These are phyloP conservation scores for Chlorella sp. DNA, from an alignment of 139 green algal species.

Conservation along the genomic window DNA sequence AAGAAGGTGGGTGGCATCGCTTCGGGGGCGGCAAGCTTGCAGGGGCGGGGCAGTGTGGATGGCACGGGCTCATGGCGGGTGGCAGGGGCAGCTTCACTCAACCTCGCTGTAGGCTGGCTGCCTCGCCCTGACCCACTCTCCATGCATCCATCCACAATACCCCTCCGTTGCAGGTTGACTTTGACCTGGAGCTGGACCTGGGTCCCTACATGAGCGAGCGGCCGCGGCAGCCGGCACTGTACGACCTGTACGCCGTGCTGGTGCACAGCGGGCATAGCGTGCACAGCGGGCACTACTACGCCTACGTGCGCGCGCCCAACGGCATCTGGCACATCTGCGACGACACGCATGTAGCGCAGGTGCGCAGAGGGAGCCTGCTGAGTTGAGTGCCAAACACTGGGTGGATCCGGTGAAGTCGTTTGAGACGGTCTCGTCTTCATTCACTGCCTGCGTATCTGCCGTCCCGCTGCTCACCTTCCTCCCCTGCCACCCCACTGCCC, in stretches of 20 bases:
- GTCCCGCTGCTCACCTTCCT: too few relatives aligned
- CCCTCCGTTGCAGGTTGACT: constrained; percentile 90
- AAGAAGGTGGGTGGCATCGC: constrained; percentile 53
- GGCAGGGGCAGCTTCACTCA: too few relatives aligned
- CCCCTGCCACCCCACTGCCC: neutral
- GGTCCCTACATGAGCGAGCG: constrained; percentile 70
- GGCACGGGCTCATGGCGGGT: too few relatives aligned
- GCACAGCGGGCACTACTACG: constrained; percentile 97
- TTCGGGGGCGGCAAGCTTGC: neutral
- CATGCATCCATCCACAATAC: too few relatives aligned
- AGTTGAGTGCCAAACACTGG: too few relatives aligned
- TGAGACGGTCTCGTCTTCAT: too few relatives aligned
- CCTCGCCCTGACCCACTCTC: too few relatives aligned
- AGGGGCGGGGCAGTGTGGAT: too few relatives aligned
- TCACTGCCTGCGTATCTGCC: too few relatives aligned
- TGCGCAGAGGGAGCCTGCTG: neutral
- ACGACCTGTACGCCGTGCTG: constrained; percentile 91
- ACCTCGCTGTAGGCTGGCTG: too few relatives aligned
- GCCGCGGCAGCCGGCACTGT: constrained; percentile 49
- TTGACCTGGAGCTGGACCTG: constrained; percentile 80
- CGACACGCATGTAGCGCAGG: constrained; percentile 72
- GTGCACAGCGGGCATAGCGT: constrained; percentile 95
- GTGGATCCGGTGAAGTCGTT: too few relatives aligned
- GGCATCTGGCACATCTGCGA: constrained; percentile 89
- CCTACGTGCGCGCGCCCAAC: constrained; percentile 68